Conservation (phyloP, 2,329 filamentous ascomycete species). For the Cordyceps tenuipes region DNA sequence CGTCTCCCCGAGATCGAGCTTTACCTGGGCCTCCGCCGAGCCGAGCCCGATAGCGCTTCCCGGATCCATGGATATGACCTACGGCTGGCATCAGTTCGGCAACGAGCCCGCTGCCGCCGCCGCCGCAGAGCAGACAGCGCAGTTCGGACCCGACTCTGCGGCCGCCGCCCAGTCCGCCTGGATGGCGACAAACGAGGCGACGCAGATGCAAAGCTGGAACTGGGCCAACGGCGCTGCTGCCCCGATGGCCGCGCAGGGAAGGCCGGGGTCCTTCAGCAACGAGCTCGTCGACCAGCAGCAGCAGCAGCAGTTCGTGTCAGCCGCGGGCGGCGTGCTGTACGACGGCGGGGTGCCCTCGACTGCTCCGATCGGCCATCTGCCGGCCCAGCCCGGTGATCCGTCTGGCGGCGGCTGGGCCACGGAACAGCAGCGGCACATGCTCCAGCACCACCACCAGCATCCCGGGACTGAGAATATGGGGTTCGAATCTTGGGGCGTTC, state of each 20-base stretch:
- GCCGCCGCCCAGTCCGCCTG: not conserved
- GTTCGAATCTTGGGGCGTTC: not conserved
- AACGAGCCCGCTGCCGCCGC: not conserved
- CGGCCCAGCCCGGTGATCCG: not conserved
- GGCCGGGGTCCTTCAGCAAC: not conserved
- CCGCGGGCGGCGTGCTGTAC: not conserved
- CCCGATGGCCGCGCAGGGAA: not conserved
- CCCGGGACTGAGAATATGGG: not conserved
- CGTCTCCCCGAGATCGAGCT: not conserved
- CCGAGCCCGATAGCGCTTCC: not conserved
- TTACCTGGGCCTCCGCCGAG: slow-evolving; percentile 1
- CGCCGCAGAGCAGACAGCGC: not conserved
- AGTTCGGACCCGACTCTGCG: not conserved
- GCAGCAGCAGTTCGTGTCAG: not conserved
- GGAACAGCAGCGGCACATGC: not conserved
- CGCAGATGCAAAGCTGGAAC: not conserved
- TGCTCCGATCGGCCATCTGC: not conserved
- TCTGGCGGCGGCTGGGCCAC: not conserved
- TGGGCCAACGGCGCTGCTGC: not conserved
- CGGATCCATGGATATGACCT: slow-evolving; percentile 1
- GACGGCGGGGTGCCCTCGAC: not conserved
- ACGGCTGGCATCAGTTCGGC: not conserved
- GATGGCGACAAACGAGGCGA: not conserved
- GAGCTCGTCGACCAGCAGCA: not conserved
- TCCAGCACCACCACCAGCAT: not conserved